These are phyloP conservation scores for Hyparrhenia diplandra DNA, from an alignment of 176 grass and related monocot genomes.

Conservation along the genomic window DNA sequence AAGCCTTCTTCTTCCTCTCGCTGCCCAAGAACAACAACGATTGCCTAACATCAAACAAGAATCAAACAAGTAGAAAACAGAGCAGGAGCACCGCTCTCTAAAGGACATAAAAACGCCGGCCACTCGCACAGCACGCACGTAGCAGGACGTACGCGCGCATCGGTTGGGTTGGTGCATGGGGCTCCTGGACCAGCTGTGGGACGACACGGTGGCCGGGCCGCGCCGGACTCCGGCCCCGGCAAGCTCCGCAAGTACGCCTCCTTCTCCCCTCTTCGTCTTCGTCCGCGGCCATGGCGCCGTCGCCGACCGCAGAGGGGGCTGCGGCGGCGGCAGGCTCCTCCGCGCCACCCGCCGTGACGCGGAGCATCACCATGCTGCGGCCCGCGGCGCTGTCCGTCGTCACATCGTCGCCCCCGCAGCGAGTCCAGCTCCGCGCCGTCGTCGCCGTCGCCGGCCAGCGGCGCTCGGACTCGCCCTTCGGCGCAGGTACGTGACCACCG, in stretches of 20 bases:
- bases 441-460: slow-evolving; percentile 67
- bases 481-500: slow-evolving; percentile 34
- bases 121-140: neutral
- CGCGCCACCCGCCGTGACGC: slow-evolving; percentile 37
- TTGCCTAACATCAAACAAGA: slow-evolving; percentile 2
- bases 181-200: slow-evolving; percentile 91
- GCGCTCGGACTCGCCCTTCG: slow-evolving; percentile 48
- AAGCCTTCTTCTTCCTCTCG: neutral
- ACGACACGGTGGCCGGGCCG: slow-evolving; percentile 89
- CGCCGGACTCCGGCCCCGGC: slow-evolving; percentile 72
- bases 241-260: slow-evolving; percentile 80
- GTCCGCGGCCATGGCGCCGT: neutral
- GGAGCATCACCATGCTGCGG: slow-evolving; percentile 77
- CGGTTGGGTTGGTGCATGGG: slow-evolving; percentile 44
- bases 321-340: neutral
- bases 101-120: neutral
- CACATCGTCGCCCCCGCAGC: slow-evolving; percentile 35
- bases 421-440: slow-evolving; percentile 54
- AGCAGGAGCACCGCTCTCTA: neutral
- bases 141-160: neutral
- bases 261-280: slow-evolving; percentile 30
- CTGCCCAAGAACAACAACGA: slow-evolving; percentile 1
- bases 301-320: neutral
- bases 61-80: neutral
- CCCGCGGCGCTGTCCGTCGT: slow-evolving; percentile 36